Evolutionary conservation across 768 basidiomycete genomes (phyloP).

Genomic region (Calocybe gangraenosa): DNA sequence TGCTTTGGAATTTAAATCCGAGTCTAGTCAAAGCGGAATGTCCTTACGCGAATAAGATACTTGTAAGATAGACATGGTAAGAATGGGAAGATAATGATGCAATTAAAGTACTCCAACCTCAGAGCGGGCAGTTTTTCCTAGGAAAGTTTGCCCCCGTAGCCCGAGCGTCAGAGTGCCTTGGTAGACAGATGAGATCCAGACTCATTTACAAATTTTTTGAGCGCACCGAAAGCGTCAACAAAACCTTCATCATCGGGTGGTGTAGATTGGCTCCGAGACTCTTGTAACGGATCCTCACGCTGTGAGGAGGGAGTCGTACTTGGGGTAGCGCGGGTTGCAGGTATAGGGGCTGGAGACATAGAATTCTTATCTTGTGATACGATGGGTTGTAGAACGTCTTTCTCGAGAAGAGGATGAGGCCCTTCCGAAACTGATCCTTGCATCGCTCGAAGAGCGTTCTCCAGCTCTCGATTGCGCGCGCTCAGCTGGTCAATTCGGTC

Average conservation of each 20-base stretch:
- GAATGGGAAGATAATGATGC: not conserved
- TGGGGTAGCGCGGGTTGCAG: not conserved
- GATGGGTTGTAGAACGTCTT: constrained; percentile 7
- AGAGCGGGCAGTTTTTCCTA: constrained; percentile 63
- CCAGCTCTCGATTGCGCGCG: constrained; percentile 56
- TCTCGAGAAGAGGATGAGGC: constrained; percentile 44
- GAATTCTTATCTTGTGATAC: constrained; percentile 1
- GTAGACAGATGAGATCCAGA: not conserved
- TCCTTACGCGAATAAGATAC: constrained; percentile 56
- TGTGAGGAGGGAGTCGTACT: not conserved
- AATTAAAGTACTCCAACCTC: constrained; percentile 43
- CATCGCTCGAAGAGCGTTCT: constrained; percentile 48
- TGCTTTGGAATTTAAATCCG: constrained; percentile 5
- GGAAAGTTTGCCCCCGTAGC: constrained; percentile 49
- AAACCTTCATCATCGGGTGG: constrained; percentile 36
- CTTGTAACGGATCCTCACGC: not conserved
- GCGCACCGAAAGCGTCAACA: constrained; percentile 45
- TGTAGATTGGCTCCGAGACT: not conserved
- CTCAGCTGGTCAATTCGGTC: constrained; percentile 54
- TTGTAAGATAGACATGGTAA: constrained; percentile 19
- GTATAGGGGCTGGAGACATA: not conserved
- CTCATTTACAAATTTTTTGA: not conserved
- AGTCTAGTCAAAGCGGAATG: not conserved
- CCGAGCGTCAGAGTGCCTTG: constrained; percentile 57
- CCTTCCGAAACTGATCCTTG: constrained; percentile 45